Percentiles rank a stretch among this genome's conserved stretches.
Evolutionary conservation across 1,284 basidiomycete genomes (phyloP).

Genomic region (Marasmius oreades): DNA sequence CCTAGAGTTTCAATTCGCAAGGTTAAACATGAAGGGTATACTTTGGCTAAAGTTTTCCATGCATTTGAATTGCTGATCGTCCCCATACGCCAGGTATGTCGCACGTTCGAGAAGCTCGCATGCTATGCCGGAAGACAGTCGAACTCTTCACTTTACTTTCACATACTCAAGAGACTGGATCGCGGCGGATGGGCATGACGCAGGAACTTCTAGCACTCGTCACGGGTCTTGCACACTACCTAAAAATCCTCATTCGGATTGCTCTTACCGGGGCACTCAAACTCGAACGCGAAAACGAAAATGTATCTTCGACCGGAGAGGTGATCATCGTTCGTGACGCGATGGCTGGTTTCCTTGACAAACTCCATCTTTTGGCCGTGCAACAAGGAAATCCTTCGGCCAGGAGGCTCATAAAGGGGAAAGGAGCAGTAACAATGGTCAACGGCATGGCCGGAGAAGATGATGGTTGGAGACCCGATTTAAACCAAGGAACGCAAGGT

Average conservation of each 20-base stretch:
- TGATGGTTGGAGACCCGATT: slow-evolving; percentile 22
- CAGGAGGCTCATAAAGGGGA: slow-evolving; percentile 62
- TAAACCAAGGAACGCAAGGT: slow-evolving; percentile 71
- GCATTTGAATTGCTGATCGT: slow-evolving; percentile 1
- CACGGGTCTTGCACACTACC: slow-evolving; percentile 96
- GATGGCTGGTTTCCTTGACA: slow-evolving; percentile 87
- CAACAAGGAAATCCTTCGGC: slow-evolving; percentile 83
- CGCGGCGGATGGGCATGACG: slow-evolving; percentile 91
- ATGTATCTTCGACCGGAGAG: slow-evolving; percentile 33
- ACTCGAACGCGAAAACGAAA: slow-evolving; percentile 76
- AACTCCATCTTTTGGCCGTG: slow-evolving; percentile 87
- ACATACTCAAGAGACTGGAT: slow-evolving; percentile 92
- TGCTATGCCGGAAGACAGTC: slow-evolving; percentile 98
- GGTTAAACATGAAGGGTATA: slow-evolving; percentile 78
- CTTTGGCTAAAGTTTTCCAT: slow-evolving; percentile 6
- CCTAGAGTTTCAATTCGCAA: slow-evolving; percentile 87
- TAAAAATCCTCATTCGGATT: slow-evolving; percentile 99
- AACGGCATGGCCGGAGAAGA: slow-evolving; percentile 54
- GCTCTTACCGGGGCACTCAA: slow-evolving; percentile 95
- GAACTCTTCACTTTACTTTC: slow-evolving; percentile 97
- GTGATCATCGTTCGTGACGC: slow-evolving; percentile 72
- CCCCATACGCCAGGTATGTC: slow-evolving; percentile 74
- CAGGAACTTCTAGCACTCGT: slow-evolving; percentile 97
- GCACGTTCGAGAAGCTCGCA: slow-evolving; percentile 95
- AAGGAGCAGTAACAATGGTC: slow-evolving; percentile 14